A percentile compares a stretch with the other conserved stretches of the same genome.
These are phyloP conservation scores for Backusella parvicylindrica DNA, from an alignment of 192 early-diverging fungal genomes.

Conservation along the genomic window DNA sequence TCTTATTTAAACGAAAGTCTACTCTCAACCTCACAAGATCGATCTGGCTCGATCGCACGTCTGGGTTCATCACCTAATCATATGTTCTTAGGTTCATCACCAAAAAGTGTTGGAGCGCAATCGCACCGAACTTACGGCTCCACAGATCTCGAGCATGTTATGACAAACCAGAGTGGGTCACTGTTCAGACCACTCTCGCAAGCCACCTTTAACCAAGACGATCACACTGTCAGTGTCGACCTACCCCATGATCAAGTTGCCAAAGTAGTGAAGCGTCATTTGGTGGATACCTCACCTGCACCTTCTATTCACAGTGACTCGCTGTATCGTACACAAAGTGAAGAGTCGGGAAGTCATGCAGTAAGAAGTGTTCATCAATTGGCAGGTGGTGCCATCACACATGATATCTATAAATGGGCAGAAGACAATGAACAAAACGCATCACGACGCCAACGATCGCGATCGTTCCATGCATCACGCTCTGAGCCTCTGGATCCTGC, in stretches of 20 bases:
- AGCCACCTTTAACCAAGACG: constrained; percentile 13
- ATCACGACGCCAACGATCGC: constrained; percentile 42
- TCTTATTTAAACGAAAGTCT: neutral
- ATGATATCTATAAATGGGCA: constrained; percentile 90
- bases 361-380: constrained; percentile 38
- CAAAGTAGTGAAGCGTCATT: constrained; percentile 30
- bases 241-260: constrained; percentile 33
- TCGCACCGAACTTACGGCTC: constrained; percentile 10
- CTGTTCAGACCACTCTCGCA: constrained; percentile 16
- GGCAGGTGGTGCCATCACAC: constrained; percentile 74
- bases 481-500: constrained; percentile 35
- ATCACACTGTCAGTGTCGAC: constrained; percentile 25
- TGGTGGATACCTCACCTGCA: constrained; percentile 23
- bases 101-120: neutral
- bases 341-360: neutral
- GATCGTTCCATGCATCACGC: constrained; percentile 53
- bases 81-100: neutral
- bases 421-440: constrained; percentile 53
- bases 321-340: neutral
- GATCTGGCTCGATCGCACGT: neutral
- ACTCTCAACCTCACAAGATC: constrained; percentile 11
- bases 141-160: constrained; percentile 12
- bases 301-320: neutral
- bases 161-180: neutral
- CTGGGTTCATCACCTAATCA: constrained; percentile 13